Conservation (phyloP, 371 early-diverging fungal species). For the Nosema bombycis region DNA sequence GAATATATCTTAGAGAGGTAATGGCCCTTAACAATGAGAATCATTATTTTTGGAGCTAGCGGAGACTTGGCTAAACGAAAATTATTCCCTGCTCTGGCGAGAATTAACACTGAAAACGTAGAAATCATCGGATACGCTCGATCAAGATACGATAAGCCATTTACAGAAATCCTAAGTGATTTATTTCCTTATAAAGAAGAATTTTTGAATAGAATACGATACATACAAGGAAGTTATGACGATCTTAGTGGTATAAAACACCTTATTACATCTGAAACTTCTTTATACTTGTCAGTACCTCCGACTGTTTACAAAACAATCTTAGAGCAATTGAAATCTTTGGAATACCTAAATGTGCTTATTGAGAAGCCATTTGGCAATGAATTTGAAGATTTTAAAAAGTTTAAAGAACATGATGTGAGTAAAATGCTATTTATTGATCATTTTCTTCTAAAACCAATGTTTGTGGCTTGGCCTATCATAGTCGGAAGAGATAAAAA, state of each 20-base stretch:
- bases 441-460: slow-evolving; percentile 64
- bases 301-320: slow-evolving; percentile 82
- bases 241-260: slow-evolving; percentile 66
- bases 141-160: slow-evolving; percentile 72
- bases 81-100: slow-evolving; percentile 86
- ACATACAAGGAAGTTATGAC: slow-evolving; percentile 81
- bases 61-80: slow-evolving; percentile 70
- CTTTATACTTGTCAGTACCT: slow-evolving; percentile 94
- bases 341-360: slow-evolving; percentile 69
- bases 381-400: slow-evolving; percentile 73
- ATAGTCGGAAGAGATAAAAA: slow-evolving; percentile 19
- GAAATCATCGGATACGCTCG: slow-evolving; percentile 89
- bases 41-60: slow-evolving; percentile 65
- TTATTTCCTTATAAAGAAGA: slow-evolving; percentile 67
- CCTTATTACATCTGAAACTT: slow-evolving; percentile 36
- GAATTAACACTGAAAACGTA: slow-evolving; percentile 70
- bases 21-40: slow-evolving; percentile 17
- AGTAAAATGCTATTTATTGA: slow-evolving; percentile 58
- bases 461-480: slow-evolving; percentile 51
- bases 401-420: slow-evolving; percentile 33
- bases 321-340: slow-evolving; percentile 68
- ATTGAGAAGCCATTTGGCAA: slow-evolving; percentile 98
- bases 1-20: too few species aligned
- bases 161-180: slow-evolving; percentile 70
- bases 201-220: slow-evolving; percentile 71